Base-by-base conservation (phyloP, 352 stramenopile species). In the Phytophthora rubi region DNA sequence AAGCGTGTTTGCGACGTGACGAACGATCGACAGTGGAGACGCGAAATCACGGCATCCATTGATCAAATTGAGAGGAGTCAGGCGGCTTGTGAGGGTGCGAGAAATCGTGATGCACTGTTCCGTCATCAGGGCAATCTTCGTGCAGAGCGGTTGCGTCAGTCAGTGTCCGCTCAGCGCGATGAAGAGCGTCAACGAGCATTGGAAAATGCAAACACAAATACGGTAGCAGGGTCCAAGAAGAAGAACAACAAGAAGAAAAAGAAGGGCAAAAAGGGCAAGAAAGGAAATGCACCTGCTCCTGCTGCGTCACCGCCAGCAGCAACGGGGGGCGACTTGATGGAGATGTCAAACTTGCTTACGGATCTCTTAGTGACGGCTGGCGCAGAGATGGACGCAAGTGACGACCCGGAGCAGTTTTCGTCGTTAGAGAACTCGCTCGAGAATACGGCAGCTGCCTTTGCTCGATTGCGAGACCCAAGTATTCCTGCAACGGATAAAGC, bases 231-330 rank as follows among this genome's bases (percentile, higher is more conserved):
- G 35, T 42, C 35, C 4, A 42, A 42, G 35, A 42, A 42, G 35
- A 42, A 42, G 35, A 42, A 30, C 45, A 49, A 7, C 4, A 65
- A 66, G 39, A 61, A 59, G 12, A 21, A 73, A 15, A 77, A 70
- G 53, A 80, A 77, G 21, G 69, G 60, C 52, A 79, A 77, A 45
- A 74, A 68, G 23, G 56, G 69, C 37, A 71, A 62, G 16, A 60
- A 70, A 26, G 13, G 45, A 52, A 52, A 26, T 28, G 7, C 21
- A 21, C 23, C 54, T 0, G 51, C n/a, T 21, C 5, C 33, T 52
- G 26, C n/a, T 21, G 12, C 16, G n/a, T 12, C 52, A 49, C 30
- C 10, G 4, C 32, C 53, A 30, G 47, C 13, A 9, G 18, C 30
- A 26, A 26, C 23, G 23, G 23, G 23, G 23, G 23, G 23, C 23